phyloP scores from a whole-genome alignment of 148 eudicot genomes.

The Spergularia bocconei region DNA sequence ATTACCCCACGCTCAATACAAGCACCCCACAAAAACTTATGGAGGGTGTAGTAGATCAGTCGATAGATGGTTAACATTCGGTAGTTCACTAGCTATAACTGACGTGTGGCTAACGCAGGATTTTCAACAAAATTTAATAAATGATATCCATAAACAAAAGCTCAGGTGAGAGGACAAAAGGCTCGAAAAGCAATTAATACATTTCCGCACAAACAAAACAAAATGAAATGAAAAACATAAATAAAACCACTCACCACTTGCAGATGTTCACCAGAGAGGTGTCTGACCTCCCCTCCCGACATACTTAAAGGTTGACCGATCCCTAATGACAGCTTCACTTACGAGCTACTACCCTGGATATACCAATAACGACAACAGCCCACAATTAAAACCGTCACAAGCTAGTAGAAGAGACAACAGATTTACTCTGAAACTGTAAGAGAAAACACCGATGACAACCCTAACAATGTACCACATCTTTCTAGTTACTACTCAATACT shows the following conservation, averaged over 20 bases:
- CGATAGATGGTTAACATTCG: neutral
- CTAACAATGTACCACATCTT: neutral
- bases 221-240: neutral
- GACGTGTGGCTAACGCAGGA: neutral
- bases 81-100: neutral
- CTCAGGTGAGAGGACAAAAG: neutral
- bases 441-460: neutral
- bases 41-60: neutral
- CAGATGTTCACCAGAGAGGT: slow-evolving; percentile 61
- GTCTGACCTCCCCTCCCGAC: slow-evolving; percentile 67
- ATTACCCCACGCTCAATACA: too few species aligned
- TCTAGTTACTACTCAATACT: neutral
- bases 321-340: neutral
- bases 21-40: neutral
- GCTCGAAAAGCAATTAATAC: neutral
- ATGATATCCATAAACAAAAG: neutral
- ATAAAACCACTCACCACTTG: slow-evolving; percentile 52
- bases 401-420: neutral
- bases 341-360: neutral
- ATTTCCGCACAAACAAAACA: neutral
- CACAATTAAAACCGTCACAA: neutral
- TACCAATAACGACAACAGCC: neutral
- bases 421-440: neutral
- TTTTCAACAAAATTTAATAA: neutral
- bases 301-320: slow-evolving; percentile 27